Conservation (phyloP, 352 stramenopile genomes). For the Pythium myriotylum region DNA sequence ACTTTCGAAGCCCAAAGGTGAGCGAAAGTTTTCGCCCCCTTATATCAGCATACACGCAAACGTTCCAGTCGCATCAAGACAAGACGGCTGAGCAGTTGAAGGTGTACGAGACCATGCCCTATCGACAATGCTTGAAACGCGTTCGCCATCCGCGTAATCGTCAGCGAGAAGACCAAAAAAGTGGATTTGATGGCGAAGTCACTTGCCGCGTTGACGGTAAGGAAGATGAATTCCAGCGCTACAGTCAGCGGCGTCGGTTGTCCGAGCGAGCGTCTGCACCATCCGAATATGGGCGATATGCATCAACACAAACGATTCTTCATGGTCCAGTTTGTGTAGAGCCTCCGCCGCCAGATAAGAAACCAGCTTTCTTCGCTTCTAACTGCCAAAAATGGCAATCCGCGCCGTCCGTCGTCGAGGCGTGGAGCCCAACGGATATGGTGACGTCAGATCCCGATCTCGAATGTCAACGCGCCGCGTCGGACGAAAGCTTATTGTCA, state of each 20-base stretch:
- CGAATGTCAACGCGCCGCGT: slow-evolving; percentile 6
- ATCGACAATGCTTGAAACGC: slow-evolving; percentile 44
- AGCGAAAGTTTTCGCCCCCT: slow-evolving; percentile 77
- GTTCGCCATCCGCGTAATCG: slow-evolving; percentile 59
- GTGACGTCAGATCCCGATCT: slow-evolving; percentile 7
- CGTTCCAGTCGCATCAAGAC: not conserved
- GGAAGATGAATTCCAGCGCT: slow-evolving; percentile 7
- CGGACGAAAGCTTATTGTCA: not conserved
- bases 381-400: slow-evolving; percentile 4
- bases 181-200: slow-evolving; percentile 73
- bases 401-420: not conserved
- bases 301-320: no score
- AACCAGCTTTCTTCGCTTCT: slow-evolving; percentile 15
- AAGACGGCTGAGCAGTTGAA: slow-evolving; percentile 39
- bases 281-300: not conserved
- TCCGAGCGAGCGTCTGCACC: not conserved
- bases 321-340: no score
- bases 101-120: slow-evolving; percentile 45
- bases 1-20: slow-evolving; percentile 80
- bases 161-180: slow-evolving; percentile 53
- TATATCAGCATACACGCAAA: slow-evolving; percentile 25
- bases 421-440: not conserved
- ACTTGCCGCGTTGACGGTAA: slow-evolving; percentile 46
- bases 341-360: not conserved
- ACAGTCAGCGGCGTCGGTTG: slow-evolving; percentile 9